Evolutionary conservation across 148 eudicot genomes (phyloP), one percentile per base, ranked within the genome.

Genomic region (Camellia lanceoleosa): DNA sequence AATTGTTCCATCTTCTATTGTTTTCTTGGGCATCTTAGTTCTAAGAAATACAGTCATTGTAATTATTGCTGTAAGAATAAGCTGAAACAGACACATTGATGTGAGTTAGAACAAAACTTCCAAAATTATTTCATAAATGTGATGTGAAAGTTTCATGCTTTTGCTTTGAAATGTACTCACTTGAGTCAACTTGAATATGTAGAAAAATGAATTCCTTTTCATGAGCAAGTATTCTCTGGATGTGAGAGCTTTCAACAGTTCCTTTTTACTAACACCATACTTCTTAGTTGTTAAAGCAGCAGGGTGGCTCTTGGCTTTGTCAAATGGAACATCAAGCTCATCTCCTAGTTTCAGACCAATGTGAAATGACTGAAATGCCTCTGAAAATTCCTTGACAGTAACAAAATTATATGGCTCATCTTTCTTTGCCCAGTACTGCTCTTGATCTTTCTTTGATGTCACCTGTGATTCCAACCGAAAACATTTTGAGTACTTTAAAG

Each of bases 1-100:
- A 52, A 91, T 78, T 8, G 60, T 47, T 61, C 98, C 98, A 81
- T 87, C 94, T 5, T 75, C 60, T 23, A 70, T 6, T 16, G 18
- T 78, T n/a, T 79, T 68, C 71, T 86, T 86, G 71, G 78, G 75
- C 91, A 94, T 87, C 79, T 87, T 78, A 41, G 97, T 89, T 38
- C 97, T 80, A 16, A 92, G 79, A 88, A 94, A 94, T 14, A 91
- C 79, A 12, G 94, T 89, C 93, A 86, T 85, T 68, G 89, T 51
- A 42, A 92, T 82, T 3, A 83, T 49, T 14, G 90, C 85, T 89
- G 89, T 80, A 12, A 84, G 5, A 7, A 46, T 77, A 80, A 92
- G 87, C 98, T 94, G 64, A 72, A 67, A 78, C 62, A 46, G 41
- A 41, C 52, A 49, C 52, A 49, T 49, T 49, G 52, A 49, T 49